Base-by-base conservation (phyloP, 805 yeast species). In the Wickerhamomyces chaumierensis region DNA sequence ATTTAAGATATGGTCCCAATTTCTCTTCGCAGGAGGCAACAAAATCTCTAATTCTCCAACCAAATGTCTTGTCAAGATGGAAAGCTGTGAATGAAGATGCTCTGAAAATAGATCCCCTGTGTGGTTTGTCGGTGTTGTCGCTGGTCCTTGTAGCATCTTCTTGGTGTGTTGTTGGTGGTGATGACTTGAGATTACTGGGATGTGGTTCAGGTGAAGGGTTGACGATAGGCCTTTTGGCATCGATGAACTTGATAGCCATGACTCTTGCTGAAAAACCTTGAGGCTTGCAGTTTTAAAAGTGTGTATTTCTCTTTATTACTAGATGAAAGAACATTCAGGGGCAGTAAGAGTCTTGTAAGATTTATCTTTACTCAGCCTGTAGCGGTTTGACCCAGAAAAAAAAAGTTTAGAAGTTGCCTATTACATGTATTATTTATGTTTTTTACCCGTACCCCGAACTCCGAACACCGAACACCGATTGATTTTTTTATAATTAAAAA, bases 11-110 rank as follows among this genome's bases (percentile, higher is more conserved):
- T 1, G 69, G 69, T 14, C 62, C 59, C 5, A 60, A 32, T 11
- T 36, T 42, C 12, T 47, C 47, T 20, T 60, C 63, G 14, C 55
- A 14, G 3, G 40, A 38, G 1, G 61, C 65, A n/a, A 64, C 52
- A 4, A 48, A 48, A 48, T 64, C 69, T 39, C 71, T 52, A 4
- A 63, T 36, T 21, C 48, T 55, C 51, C 65, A 66, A 13, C 71
- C 71, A 5, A 58, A 35, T 4, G 68, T 48, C 39, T 65, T 64
- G 39, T 53, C 49, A 28, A 56, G 55, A 2, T 34, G 29, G 23
- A 40, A 36, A 5, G 48, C 34, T 0, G 51, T 36, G 3, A 49
- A 4, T 1, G 55, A 42, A 9, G 39, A 33, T 9, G 46, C 35
- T 9, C 48, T 32, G 16, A 36, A 32, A 12, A 44, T 33, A 12